Evolutionary conservation across 2,329 filamentous ascomycete genomes (phyloP), one percentile per base, ranked within the genome.

Genomic region (Phyllosticta citrichinensis): DNA sequence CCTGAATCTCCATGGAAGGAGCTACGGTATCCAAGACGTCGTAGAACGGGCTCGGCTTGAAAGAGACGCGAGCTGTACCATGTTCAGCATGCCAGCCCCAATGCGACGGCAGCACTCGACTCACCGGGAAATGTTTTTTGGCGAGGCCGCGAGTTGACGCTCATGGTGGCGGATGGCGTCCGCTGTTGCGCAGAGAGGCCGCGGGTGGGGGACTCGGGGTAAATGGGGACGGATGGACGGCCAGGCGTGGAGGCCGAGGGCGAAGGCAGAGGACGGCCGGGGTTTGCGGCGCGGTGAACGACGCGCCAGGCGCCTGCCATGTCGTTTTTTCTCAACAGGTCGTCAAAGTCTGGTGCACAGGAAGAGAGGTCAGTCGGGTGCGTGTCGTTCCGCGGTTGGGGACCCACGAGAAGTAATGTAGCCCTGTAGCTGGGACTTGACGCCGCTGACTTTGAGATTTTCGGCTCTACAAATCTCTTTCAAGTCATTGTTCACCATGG

Each of bases 31-130:
- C 79, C 54, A 86, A 71, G 33, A 93, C 79, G 11, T 83, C 83
- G 69, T 93, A 97, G 73, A 97, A 99, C 0, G 94, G 93, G 68
- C 91, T 96, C 3, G 84, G 73, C 68, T 89, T 93, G 76, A 88
- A 88, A 56, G 74, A 75, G 55, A 83, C 72, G 55, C 72, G 74
- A 60, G 73, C 78, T 79, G 60, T 56, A 22, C 55, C 62, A 55
- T 54, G 40, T 40, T 68, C 63, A 68, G 66, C 54, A 61, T 24
- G 5, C 8, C 22, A 11, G 11, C 25, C 56, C 47, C 33, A 33
- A 25, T 17, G 9, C 12, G 17, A 57, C 11, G 25, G 47, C 30
- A 14, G 10, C 9, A 27, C 25, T 33, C 30, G 35, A 55, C 51
- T 30, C 52, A 56, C n/a, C 27, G 17, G 25, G 58, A 47, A 56